Evolutionary conservation across 805 yeast species (phyloP).

Genomic region (Pichia paraexigua): DNA sequence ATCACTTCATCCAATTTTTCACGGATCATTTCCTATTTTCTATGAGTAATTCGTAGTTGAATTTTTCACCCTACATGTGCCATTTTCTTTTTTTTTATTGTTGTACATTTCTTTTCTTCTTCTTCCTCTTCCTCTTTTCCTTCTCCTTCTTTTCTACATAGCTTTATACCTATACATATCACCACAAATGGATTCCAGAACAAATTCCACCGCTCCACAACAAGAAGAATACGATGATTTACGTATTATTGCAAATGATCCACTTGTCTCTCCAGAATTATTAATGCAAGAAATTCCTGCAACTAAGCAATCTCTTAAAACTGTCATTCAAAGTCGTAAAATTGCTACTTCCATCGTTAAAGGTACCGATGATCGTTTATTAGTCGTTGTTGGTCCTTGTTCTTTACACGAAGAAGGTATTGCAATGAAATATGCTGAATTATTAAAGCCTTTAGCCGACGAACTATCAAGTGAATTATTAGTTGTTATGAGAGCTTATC

Average conservation of each 20-base stretch:
- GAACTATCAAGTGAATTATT: conserved; percentile 71
- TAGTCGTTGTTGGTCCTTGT: conserved; percentile 94
- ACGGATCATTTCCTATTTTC: no score
- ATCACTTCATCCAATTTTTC: background rate
- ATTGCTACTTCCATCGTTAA: conserved; percentile 68
- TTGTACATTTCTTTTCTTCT: background rate
- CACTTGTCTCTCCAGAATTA: conserved; percentile 86
- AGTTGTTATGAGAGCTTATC: conserved; percentile 92
- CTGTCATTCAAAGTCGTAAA: conserved; percentile 70
- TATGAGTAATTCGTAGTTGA: no score
- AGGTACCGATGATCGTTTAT: conserved; percentile 72
- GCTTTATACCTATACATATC: background rate
- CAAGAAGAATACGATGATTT: conserved; percentile 70
- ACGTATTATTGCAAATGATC: conserved; percentile 83
- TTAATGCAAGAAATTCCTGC: conserved; percentile 81
- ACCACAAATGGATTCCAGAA: conserved; percentile 6
- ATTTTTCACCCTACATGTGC: no score
- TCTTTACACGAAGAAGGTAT: conserved; percentile 88
- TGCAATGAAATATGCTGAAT: conserved; percentile 79
- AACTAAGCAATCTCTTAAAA: conserved; percentile 41
- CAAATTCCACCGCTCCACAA: conserved; percentile 35
- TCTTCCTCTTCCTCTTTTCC: background rate
- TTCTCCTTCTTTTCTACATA: background rate
- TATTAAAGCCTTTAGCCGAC: conserved; percentile 57
- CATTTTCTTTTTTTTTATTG: background rate